Evolutionary conservation across 164 flowering plant genomes (phyloP).

Genomic region (Santalum album): DNA sequence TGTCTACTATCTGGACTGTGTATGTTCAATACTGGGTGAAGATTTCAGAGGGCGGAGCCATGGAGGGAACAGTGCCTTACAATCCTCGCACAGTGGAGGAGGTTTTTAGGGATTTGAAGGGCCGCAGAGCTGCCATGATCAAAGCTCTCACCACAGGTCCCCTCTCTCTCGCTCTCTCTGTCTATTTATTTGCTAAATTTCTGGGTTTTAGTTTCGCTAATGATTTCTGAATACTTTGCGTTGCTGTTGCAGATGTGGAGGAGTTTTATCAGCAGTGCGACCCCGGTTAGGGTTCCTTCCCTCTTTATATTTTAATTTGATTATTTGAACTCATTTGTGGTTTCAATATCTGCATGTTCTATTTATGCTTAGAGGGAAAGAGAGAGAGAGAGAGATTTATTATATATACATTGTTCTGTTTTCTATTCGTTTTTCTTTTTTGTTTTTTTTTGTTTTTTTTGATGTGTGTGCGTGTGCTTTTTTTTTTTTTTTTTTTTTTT

Average conservation of each 20-base stretch:
- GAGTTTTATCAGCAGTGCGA: slow-evolving; percentile 57
- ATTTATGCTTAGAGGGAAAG: no score
- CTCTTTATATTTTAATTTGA: not conserved
- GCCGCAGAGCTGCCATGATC: slow-evolving; percentile 35
- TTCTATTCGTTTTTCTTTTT: no score
- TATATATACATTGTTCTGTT: no score
- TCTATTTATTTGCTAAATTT: not conserved
- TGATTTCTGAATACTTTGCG: slow-evolving; percentile 1
- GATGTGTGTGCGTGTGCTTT: no score
- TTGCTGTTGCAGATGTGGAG: slow-evolving; percentile 42
- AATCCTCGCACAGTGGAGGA: slow-evolving; percentile 45
- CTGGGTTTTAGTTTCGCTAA: not conserved
- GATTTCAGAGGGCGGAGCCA: slow-evolving; percentile 1
- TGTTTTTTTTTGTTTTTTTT: no score
- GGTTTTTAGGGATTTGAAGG: slow-evolving; percentile 46
- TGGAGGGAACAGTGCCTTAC: slow-evolving; percentile 21
- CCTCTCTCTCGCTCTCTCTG: not conserved
- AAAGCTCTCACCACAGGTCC: slow-evolving; percentile 42
- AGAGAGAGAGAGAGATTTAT: no score
- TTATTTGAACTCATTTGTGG: no score
- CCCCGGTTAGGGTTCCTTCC: slow-evolving; percentile 41
- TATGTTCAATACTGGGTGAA: not conserved
- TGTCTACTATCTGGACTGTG: not conserved
- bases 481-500: no score
- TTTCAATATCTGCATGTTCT: no score